Conservation (phyloP, 768 basidiomycete species). For the Russula ochroleuca region DNA sequence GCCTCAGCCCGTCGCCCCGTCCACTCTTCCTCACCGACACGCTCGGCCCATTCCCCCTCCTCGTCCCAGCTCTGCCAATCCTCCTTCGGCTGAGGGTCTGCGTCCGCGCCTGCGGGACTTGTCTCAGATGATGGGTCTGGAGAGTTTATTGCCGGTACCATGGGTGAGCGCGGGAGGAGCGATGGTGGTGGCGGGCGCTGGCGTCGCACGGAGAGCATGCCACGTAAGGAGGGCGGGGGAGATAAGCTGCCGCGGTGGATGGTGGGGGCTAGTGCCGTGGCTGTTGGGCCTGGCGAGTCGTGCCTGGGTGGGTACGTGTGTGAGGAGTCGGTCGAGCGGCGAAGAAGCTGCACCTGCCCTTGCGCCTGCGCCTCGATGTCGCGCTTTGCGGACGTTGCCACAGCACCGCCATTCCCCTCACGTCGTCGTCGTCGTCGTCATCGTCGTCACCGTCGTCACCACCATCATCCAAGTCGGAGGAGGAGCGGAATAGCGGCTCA, state of each 20-base stretch:
- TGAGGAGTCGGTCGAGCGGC: conserved; percentile 34
- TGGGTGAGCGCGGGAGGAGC: conserved; percentile 27
- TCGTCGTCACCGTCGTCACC: too few relatives aligned
- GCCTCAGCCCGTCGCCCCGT: conserved; percentile 40
- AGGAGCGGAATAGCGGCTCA: conserved; percentile 58
- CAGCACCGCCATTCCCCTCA: background rate
- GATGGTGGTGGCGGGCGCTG: conserved; percentile 31
- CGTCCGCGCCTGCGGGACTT: conserved; percentile 8
- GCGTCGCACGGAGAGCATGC: too few relatives aligned
- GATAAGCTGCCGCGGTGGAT: conserved; percentile 34
- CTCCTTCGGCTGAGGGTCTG: conserved; percentile 27
- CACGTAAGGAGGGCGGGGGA: conserved; percentile 21
- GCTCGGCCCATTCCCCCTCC: conserved; percentile 50
- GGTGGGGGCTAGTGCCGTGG: conserved; percentile 36
- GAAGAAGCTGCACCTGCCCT: conserved; percentile 36
- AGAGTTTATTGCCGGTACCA: conserved; percentile 21
- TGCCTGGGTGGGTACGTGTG: conserved; percentile 65
- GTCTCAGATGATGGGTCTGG: conserved; percentile 19
- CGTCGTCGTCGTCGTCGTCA: conserved; percentile 25
- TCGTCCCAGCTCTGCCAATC: conserved; percentile 47
- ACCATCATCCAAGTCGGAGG: conserved; percentile 39
- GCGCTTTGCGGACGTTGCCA: background rate
- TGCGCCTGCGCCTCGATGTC: conserved; percentile 51
- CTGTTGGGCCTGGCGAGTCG: conserved; percentile 30
- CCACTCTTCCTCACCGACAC: conserved; percentile 47